Percentiles rank a stretch among this genome's conserved stretches.
Conservation (phyloP, 345 rosid species). For the Salix brachista region DNA sequence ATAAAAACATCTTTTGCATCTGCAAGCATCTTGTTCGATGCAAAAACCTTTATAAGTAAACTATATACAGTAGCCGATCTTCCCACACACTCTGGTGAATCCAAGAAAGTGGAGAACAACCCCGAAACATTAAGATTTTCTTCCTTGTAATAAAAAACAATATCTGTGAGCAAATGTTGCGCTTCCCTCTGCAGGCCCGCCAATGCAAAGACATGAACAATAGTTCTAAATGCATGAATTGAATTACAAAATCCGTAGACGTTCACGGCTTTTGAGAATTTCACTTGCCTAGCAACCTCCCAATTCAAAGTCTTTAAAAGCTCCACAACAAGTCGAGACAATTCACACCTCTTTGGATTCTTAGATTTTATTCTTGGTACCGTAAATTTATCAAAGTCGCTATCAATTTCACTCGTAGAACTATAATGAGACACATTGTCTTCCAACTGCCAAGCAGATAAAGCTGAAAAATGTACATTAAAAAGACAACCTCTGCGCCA, state of each 20-base stretch:
- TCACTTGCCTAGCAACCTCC: conserved; percentile 26
- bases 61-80: conserved; percentile 21
- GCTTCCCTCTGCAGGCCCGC: conserved; percentile 36
- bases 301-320: conserved; percentile 48
- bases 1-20: conserved; percentile 32
- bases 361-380: conserved; percentile 5
- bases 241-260: conserved; percentile 33
- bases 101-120: conserved; percentile 33
- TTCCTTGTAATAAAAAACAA: conserved; percentile 28
- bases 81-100: conserved; percentile 19
- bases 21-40: conserved; percentile 44
- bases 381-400: not conserved
- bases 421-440: conserved; percentile 27
- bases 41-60: conserved; percentile 48
- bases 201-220: conserved; percentile 33
- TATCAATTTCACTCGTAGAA: conserved; percentile 5
- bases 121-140: conserved; percentile 30
- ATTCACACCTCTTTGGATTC: not conserved
- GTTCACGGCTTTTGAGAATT: conserved; percentile 25
- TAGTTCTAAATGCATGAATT: conserved; percentile 22
- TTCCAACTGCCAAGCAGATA: conserved; percentile 33
- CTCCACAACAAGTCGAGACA: conserved; percentile 31
- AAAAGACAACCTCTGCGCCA: conserved; percentile 3
- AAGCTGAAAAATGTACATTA: conserved; percentile 15
- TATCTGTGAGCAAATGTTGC: conserved; percentile 38